Evolutionary conservation across 2,329 filamentous ascomycete species (phyloP).

Genomic region (Neofusicoccum cordaticola): DNA sequence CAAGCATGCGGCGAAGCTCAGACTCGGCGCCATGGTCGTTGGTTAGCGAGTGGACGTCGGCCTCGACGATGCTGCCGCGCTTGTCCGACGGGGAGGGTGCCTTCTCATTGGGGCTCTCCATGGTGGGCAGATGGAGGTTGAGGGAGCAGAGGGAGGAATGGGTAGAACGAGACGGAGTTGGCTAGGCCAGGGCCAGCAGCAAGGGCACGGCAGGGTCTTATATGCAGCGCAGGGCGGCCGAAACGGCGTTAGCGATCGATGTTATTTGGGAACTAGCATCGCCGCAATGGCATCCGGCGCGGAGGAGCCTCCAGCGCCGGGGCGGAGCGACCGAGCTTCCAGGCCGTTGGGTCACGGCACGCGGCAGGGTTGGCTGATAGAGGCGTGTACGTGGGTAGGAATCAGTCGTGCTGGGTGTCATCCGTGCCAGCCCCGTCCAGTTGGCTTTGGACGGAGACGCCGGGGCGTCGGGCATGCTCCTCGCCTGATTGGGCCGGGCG

Average conservation of each 20-base stretch:
- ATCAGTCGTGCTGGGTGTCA: not conserved
- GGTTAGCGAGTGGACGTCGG: conserved; percentile 5
- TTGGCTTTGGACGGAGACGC: not conserved
- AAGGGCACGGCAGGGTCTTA: not conserved
- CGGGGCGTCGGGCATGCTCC: not conserved
- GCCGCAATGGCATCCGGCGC: not conserved
- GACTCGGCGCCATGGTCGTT: conserved; percentile 29
- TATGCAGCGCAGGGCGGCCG: not conserved
- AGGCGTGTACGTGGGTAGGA: not conserved
- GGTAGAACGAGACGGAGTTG: not conserved
- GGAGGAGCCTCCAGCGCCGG: not conserved
- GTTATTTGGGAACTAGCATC: not conserved
- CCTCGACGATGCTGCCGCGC: conserved; percentile 9
- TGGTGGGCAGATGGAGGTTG: not conserved
- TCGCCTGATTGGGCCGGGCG: not conserved
- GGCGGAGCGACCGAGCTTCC: not conserved
- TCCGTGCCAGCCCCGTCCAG: not conserved
- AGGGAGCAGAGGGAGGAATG: not conserved
- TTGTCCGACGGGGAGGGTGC: not conserved
- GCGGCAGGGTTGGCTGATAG: conserved; percentile 3
- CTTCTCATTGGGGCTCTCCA: conserved; percentile 15
- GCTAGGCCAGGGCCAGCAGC: not conserved
- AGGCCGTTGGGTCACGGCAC: not conserved
- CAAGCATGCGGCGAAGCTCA: conserved; percentile 39
- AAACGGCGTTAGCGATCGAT: not conserved